Base-by-base conservation (phyloP, 2,329 filamentous ascomycete genomes). In the Aspergillus awamori region DNA sequence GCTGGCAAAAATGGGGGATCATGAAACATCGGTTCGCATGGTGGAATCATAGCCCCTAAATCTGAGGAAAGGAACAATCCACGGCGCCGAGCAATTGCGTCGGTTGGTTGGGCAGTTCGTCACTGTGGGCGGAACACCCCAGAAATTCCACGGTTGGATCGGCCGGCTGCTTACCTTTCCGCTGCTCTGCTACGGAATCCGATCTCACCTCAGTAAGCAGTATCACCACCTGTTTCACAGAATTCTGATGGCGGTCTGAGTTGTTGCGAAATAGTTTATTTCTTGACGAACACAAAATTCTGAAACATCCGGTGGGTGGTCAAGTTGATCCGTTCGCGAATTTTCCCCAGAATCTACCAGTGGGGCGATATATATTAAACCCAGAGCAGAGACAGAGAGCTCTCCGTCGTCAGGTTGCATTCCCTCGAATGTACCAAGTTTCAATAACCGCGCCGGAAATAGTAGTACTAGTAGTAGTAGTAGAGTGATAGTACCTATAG, bases 151-250 rank as follows among this genome's bases (percentile, higher is more conserved):
- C 24, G 48, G 58, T 49, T 54, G 33, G 62, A 64, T 59, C 63
- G 59, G 54, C 54, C 49, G 62, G 59, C 53, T 47, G 49, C 30
- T 58, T 64, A 51, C 63, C 53, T 49, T 64, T 60, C 52, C 63
- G 54, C 54, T 47, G 52, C n/a, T 39, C 57, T 53, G 53, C 52
- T 60, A 62, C 54, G 62, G 57, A 63, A 38, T 22, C 39, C 55
- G 13, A 17, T 11, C 20, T n/a, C 36, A 53, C 17, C 51, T 39
- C 30, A 53, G 33, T 36, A 36, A 52, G 17, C 17, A 52, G 20
- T 17, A 24, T 45, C 20, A 24, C 10, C 20, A 22, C 22, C 22
- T 15, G 20, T 24, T 45, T 7, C 41, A 45, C 20, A 13, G 4
- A 0, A 8, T 45, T 24, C 17, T 10, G 5, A 13, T 5, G 10